Base-by-base conservation (phyloP, 768 basidiomycete species). In the Leucocoprinus sp. region DNA sequence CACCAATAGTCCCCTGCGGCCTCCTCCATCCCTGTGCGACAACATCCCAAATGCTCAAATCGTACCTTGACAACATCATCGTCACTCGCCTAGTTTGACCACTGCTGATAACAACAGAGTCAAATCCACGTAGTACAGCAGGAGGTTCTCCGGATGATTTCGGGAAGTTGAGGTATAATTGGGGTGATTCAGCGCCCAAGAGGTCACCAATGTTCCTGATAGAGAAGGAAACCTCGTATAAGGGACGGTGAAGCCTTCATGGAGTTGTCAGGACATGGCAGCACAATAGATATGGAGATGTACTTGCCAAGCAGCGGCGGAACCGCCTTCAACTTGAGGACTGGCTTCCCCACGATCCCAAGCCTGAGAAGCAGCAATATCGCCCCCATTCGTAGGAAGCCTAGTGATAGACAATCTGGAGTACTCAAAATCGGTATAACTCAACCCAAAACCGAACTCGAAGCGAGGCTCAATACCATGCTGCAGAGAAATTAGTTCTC, bases 361-460 rank as follows among this genome's bases (percentile, higher is more conserved):
- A 19, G 66, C 67, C 1, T 43, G 48, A 33, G 69, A 63, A 45
- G 71, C 60, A 23, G 64, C 58, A 8, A 62, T 61, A 0, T 70
- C 56, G 15, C 70, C 61, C 8, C 67, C 61, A 2, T 61, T 64
- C 14, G 52, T 47, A 7, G 56, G 43, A 3, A 84, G 59, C 44
- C 67, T 64, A 12, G 57, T 58, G 26, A 87, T 62, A 2, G 67
- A 52, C 8, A 93, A 64, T 24, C 72, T 64, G 34, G 70, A 76
- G 60, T 90, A 93, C 24, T 73, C 62, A 60, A 93, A 97, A 2
- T 64, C 73, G 29, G 93, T 84, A 66, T 96, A 97, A 45, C 81
- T 85, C 56, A 93, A 60, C 0, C 93, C 93, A 58, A 81, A 93
- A 4, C 93, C 93, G 59, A 97, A 97, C 57, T 89, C 87, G 56